These are phyloP conservation scores for Coemansia sp. DNA, from an alignment of 192 early-diverging fungal genomes.

Conservation along the genomic window DNA sequence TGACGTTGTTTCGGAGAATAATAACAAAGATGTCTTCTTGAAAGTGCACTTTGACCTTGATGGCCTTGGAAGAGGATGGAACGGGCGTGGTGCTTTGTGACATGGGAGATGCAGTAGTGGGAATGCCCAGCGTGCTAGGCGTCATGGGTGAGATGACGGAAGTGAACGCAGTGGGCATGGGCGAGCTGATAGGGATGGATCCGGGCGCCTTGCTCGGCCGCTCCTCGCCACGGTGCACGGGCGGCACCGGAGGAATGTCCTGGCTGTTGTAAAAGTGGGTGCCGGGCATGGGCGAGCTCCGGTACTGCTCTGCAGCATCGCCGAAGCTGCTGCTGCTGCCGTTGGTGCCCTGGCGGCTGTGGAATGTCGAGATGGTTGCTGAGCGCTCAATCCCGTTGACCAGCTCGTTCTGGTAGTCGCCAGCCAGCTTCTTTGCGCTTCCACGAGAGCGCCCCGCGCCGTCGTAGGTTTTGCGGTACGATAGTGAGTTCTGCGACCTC, in stretches of 20 bases:
- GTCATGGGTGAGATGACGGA: constrained; percentile 51
- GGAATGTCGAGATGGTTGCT: constrained; percentile 37
- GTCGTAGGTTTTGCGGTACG: constrained; percentile 50
- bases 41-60: constrained; percentile 89
- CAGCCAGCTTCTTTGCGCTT: constrained; percentile 30
- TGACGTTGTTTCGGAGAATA: constrained; percentile 73
- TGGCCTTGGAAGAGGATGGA: constrained; percentile 27
- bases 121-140: constrained; percentile 8
- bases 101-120: constrained; percentile 17
- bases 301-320: constrained; percentile 17
- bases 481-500: constrained; percentile 22
- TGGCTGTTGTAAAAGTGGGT: constrained; percentile 20
- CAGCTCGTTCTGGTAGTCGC: constrained; percentile 43
- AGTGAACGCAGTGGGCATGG: constrained; percentile 29
- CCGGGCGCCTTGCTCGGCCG: constrained; percentile 23
- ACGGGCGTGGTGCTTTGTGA: constrained; percentile 30
- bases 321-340: constrained; percentile 38
- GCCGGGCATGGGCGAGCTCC: constrained; percentile 40
- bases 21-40: constrained; percentile 86
- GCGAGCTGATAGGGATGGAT: constrained; percentile 23
- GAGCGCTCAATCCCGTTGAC: constrained; percentile 48
- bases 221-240: constrained; percentile 14
- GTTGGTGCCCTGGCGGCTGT: constrained; percentile 39
- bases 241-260: constrained; percentile 40
- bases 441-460: constrained; percentile 24